A percentile compares a stretch with the other conserved stretches of the same genome.
These are phyloP conservation scores for Bryoglossum gracile DNA, from an alignment of 495 filamentous ascomycete species.

Conservation along the genomic window DNA sequence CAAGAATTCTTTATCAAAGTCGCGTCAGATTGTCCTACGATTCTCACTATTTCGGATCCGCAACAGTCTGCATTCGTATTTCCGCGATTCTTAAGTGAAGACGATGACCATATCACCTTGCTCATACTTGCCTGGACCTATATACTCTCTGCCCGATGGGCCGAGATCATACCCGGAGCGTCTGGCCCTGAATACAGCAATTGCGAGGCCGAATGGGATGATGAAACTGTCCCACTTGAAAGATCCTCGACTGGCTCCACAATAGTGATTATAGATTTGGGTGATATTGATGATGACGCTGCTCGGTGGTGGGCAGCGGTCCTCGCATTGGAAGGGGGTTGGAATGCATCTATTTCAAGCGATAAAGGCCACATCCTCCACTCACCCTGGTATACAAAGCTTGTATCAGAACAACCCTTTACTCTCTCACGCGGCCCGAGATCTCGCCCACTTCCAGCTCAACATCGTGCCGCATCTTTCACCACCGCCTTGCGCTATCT, in stretches of 20 bases:
- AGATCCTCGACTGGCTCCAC: background rate
- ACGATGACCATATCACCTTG: slow-evolving; percentile 17
- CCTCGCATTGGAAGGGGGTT: slow-evolving; percentile 26
- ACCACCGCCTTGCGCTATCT: slow-evolving; percentile 16
- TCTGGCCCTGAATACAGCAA: slow-evolving; percentile 16
- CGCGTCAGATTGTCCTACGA: slow-evolving; percentile 17
- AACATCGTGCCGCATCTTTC: slow-evolving; percentile 18
- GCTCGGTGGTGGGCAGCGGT: slow-evolving; percentile 31
- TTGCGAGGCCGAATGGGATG: slow-evolving; percentile 16
- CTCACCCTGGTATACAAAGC: slow-evolving; percentile 21
- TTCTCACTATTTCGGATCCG: slow-evolving; percentile 1
- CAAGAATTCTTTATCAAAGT: slow-evolving; percentile 18
- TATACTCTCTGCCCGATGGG: slow-evolving; percentile 21
- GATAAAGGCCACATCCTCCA: slow-evolving; percentile 19
- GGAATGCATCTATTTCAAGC: slow-evolving; percentile 23
- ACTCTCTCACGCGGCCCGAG: slow-evolving; percentile 16
- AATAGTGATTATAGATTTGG: slow-evolving; percentile 21
- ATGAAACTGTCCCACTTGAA: background rate
- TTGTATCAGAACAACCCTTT: slow-evolving; percentile 19
- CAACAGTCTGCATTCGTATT: slow-evolving; percentile 11
- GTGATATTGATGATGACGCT: slow-evolving; percentile 25
- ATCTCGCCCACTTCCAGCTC: slow-evolving; percentile 10
- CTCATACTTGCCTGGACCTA: slow-evolving; percentile 22
- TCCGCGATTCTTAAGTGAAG: slow-evolving; percentile 3
- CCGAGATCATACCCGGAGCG: slow-evolving; percentile 21